Conservation (phyloP, 768 basidiomycete genomes). For the Russula abietina region DNA sequence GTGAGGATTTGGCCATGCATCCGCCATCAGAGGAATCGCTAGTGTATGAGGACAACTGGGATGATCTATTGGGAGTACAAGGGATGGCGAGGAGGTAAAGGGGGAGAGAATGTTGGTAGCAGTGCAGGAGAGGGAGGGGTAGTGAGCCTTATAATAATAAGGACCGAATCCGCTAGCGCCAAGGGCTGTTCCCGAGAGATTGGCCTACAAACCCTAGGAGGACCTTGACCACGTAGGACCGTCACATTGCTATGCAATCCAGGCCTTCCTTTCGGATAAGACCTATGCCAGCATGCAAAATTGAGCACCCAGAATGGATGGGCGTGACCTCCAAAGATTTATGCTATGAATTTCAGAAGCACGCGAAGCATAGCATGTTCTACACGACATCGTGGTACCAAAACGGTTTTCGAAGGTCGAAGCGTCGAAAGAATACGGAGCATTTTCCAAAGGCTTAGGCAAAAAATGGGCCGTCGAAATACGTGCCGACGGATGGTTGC, state of each 20-base stretch:
- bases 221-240: slow-evolving; percentile 19
- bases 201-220: slow-evolving; percentile 1
- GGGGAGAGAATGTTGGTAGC: no score
- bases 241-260: slow-evolving; percentile 19
- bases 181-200: not conserved
- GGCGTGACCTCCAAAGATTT: slow-evolving; percentile 17
- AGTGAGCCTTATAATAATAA: slow-evolving; percentile 18
- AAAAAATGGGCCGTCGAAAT: no score
- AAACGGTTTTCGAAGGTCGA: slow-evolving; percentile 4
- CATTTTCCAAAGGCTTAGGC: no score
- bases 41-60: no score
- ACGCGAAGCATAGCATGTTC: slow-evolving; percentile 14
- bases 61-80: no score
- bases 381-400: slow-evolving; percentile 15
- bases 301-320: slow-evolving; percentile 13
- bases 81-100: no score
- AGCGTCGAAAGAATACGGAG: slow-evolving; percentile 7
- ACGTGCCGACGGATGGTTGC: no score
- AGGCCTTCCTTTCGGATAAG: slow-evolving; percentile 19
- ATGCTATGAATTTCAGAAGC: slow-evolving; percentile 21
- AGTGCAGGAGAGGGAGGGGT: no score
- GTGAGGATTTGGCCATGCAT: no score
- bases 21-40: no score
- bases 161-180: slow-evolving; percentile 8
- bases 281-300: slow-evolving; percentile 22